These are phyloP conservation scores for Tilletia walkeri DNA, from an alignment of 1,284 basidiomycete genomes.

Conservation along the genomic window DNA sequence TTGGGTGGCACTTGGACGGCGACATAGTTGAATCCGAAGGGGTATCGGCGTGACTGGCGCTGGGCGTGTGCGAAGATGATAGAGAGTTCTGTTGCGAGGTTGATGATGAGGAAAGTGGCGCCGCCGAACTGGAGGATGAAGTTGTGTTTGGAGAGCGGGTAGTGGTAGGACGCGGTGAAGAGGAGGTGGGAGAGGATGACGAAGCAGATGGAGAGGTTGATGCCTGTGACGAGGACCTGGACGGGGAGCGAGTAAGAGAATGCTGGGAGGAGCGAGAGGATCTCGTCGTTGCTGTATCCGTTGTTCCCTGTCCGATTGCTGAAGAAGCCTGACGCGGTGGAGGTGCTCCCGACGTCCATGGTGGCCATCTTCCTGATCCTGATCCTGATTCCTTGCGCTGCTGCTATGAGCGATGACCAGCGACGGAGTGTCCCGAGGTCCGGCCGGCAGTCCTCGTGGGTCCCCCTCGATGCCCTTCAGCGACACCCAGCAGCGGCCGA, in stretches of 20 bases:
- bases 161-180: conserved; percentile 95
- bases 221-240: conserved; percentile 82
- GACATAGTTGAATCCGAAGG: conserved; percentile 90
- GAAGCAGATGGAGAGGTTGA: conserved; percentile 78
- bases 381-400: background rate
- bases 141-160: conserved; percentile 86
- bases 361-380: background rate
- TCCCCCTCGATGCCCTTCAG: too few relatives aligned
- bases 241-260: conserved; percentile 79
- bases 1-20: conserved; percentile 72
- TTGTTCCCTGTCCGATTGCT: background rate
- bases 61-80: conserved; percentile 69
- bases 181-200: conserved; percentile 89
- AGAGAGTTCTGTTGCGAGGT: conserved; percentile 43
- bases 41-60: conserved; percentile 73
- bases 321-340: background rate
- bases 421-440: too few relatives aligned
- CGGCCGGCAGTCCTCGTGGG: too few relatives aligned
- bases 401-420: too few relatives aligned
- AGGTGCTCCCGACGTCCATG: too few relatives aligned
- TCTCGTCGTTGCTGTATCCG: conserved; percentile 1
- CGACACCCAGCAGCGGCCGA: too few relatives aligned
- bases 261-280: conserved; percentile 45
- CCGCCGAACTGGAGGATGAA: conserved; percentile 82
- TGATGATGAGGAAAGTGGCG: conserved; percentile 70